A percentile compares a stretch with the other conserved stretches of the same genome.
Evolutionary conservation across 192 early-diverging fungal species (phyloP).

Genomic region (Coemansia sp.): DNA sequence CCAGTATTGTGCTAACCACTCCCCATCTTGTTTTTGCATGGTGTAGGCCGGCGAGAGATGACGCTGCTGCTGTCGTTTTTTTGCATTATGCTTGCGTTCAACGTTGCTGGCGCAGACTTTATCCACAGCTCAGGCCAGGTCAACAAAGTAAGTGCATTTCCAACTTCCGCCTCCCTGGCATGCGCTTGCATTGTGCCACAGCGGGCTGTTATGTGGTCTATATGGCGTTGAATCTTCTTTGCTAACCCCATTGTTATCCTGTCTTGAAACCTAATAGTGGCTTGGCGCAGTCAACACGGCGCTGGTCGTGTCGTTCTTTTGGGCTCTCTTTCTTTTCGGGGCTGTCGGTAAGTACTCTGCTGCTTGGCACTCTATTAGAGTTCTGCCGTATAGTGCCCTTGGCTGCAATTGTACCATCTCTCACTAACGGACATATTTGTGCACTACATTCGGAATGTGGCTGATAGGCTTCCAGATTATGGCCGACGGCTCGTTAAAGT

Average conservation of each 20-base stretch:
- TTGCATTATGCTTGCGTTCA: slow-evolving; percentile 38
- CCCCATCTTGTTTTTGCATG: background rate
- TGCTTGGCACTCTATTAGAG: background rate
- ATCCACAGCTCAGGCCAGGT: slow-evolving; percentile 20
- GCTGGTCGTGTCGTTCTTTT: slow-evolving; percentile 49
- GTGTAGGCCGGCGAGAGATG: slow-evolving; percentile 55
- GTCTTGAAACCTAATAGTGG: slow-evolving; percentile 39
- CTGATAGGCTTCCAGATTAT: slow-evolving; percentile 52
- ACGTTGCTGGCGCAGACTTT: slow-evolving; percentile 45
- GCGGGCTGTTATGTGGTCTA: slow-evolving; percentile 4
- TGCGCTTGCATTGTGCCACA: slow-evolving; percentile 3
- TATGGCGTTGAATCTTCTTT: slow-evolving; percentile 2
- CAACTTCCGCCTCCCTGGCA: background rate
- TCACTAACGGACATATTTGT: background rate
- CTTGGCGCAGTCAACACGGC: slow-evolving; percentile 50
- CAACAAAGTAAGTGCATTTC: slow-evolving; percentile 35
- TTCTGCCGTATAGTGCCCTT: slow-evolving; percentile 3
- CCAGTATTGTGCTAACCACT: background rate
- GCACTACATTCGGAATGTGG: background rate
- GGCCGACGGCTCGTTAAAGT: slow-evolving; percentile 50
- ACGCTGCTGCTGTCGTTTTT: slow-evolving; percentile 40
- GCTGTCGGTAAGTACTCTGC: slow-evolving; percentile 43
- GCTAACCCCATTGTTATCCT: slow-evolving; percentile 2
- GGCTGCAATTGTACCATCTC: background rate
- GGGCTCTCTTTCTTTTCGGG: slow-evolving; percentile 38